A percentile compares a stretch with the other conserved stretches of the same genome.
phyloP scores from a whole-genome alignment of 306 rosid genomes.

The Begonia loranthoides region DNA sequence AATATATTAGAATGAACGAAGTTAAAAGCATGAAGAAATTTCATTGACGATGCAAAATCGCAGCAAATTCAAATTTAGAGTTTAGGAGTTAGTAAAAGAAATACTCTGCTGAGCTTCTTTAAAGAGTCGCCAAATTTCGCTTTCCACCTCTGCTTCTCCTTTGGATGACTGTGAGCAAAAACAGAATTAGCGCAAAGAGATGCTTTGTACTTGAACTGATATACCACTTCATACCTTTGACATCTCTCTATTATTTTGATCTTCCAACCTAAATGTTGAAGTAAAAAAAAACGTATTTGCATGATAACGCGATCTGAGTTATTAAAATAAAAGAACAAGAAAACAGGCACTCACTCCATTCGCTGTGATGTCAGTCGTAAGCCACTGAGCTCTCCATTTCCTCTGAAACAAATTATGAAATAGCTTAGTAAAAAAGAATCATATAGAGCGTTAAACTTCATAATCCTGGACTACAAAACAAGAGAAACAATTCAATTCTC shows the following conservation, averaged over 20 bases:
- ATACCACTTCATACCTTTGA: constrained; percentile 42
- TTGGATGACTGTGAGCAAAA: constrained; percentile 19
- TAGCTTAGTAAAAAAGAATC: not conserved
- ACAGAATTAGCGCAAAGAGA: constrained; percentile 1
- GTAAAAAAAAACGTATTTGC: constrained; percentile 4
- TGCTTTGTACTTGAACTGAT: constrained; percentile 7
- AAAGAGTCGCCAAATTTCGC: constrained; percentile 52
- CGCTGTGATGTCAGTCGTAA: constrained; percentile 10
- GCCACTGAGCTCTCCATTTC: constrained; percentile 23
- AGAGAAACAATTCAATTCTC: not conserved
- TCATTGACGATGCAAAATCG: not conserved
- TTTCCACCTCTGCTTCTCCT: constrained; percentile 22
- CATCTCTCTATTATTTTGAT: constrained; percentile 22
- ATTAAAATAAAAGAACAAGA: not conserved
- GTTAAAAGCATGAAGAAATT: not conserved
- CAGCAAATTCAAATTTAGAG: not conserved
- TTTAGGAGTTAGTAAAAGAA: constrained; percentile 4
- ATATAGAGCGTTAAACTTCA: too few relatives aligned
- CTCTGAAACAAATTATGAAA: constrained; percentile 24
- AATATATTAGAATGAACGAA: constrained; percentile 7
- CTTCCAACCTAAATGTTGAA: constrained; percentile 30
- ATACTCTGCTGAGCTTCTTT: constrained; percentile 82
- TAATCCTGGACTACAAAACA: not conserved
- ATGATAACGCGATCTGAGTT: not conserved
- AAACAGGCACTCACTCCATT: constrained; percentile 18